Evolutionary conservation across 2,329 filamentous ascomycete genomes (phyloP).

Genomic region (Grosmannia penicillata): DNA sequence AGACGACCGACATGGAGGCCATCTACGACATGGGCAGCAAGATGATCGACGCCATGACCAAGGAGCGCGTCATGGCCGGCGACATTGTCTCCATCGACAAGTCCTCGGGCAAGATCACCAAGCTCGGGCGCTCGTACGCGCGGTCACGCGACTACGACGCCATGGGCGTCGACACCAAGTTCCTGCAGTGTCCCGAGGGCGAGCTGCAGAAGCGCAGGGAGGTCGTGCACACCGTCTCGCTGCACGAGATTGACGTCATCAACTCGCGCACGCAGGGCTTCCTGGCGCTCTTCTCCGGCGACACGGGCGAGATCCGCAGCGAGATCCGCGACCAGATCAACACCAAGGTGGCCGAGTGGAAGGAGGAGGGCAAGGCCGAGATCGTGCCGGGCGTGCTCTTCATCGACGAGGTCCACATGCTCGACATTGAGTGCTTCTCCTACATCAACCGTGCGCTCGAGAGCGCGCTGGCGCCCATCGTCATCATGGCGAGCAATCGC

Average conservation of each 20-base stretch:
- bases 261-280: conserved; percentile 98
- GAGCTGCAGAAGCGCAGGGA: conserved; percentile 96
- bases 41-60: conserved; percentile 99
- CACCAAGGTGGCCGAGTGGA: conserved; percentile 97
- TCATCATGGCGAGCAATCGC: conserved; percentile 98
- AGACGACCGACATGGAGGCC: conserved; percentile 99
- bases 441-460: conserved; percentile 96
- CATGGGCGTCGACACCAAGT: conserved; percentile 97
- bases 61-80: conserved; percentile 96
- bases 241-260: conserved; percentile 98
- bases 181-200: conserved; percentile 92
- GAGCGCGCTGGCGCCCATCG: conserved; percentile 85
- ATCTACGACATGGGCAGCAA: conserved; percentile 99
- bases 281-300: conserved; percentile 89
- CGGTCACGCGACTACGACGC: conserved; percentile 96
- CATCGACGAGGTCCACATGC: conserved; percentile 99
- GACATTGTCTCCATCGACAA: conserved; percentile 99
- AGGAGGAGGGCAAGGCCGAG: conserved; percentile 96
- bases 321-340: conserved; percentile 98
- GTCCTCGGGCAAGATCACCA: conserved; percentile 93
- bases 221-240: conserved; percentile 87
- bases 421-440: conserved; percentile 97
- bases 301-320: conserved; percentile 93
- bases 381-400: conserved; percentile 95
- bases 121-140: conserved; percentile 87